Conservation (phyloP, 2,329 filamentous ascomycete species). For the Macroventuria anomochaeta region DNA sequence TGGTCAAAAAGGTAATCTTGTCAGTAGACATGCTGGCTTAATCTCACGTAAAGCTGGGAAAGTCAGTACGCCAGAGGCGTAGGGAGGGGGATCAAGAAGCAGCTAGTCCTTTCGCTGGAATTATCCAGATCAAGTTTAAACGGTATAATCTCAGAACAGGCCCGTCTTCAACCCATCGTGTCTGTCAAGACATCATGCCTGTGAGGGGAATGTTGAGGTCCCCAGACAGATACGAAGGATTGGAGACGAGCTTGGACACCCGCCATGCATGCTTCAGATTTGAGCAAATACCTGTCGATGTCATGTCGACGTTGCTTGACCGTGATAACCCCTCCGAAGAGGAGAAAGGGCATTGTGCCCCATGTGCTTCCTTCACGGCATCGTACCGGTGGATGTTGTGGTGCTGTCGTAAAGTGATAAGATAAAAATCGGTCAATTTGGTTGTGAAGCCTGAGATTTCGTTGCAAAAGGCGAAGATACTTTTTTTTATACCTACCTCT, state of each 20-base stretch:
- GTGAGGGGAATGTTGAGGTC: too few species aligned
- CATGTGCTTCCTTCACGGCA: slow-evolving; percentile 12
- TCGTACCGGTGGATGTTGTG: slow-evolving; percentile 11
- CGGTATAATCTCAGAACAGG: slow-evolving; percentile 85
- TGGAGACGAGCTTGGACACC: slow-evolving; percentile 43
- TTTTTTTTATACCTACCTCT: slow-evolving; percentile 1
- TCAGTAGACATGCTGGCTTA: slow-evolving; percentile 73
- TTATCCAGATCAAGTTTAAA: slow-evolving; percentile 98
- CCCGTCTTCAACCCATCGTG: slow-evolving; percentile 71
- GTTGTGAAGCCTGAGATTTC: neutral
- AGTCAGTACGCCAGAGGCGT: slow-evolving; percentile 34
- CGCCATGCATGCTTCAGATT: slow-evolving; percentile 49
- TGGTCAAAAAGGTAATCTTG: slow-evolving; percentile 84
- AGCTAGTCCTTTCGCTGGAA: slow-evolving; percentile 99
- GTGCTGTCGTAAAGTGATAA: neutral
- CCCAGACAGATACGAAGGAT: slow-evolving; percentile 62
- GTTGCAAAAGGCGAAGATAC: neutral
- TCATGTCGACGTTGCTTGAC: slow-evolving; percentile 11
- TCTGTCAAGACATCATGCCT: slow-evolving; percentile 78
- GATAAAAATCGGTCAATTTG: neutral
- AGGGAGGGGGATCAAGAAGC: slow-evolving; percentile 59
- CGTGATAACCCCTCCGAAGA: neutral
- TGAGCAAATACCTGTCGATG: slow-evolving; percentile 19
- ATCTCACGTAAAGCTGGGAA: slow-evolving; percentile 55
- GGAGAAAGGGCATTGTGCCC: slow-evolving; percentile 1